Percentiles rank a stretch among this genome's conserved stretches.
phyloP scores from a whole-genome alignment of 371 early-diverging fungal species.

The Actinomortierella wolfii region DNA sequence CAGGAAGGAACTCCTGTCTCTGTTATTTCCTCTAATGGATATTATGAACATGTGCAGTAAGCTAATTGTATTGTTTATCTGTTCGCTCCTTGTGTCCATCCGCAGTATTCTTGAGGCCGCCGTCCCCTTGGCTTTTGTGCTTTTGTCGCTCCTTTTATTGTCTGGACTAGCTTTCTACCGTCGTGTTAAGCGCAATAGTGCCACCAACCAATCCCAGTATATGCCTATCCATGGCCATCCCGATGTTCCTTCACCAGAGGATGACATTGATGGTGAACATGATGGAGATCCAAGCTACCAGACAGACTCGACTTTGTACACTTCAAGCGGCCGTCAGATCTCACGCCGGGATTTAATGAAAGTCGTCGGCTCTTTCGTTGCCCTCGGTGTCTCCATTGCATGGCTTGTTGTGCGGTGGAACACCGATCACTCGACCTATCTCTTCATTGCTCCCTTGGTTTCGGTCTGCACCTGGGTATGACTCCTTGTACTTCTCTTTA shows the following conservation, averaged over 20 bases:
- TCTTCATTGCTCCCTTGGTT: conserved; percentile 31
- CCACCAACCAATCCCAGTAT: conserved; percentile 31
- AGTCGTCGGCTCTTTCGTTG: conserved; percentile 18
- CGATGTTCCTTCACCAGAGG: conserved; percentile 18
- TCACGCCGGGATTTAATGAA: conserved; percentile 37
- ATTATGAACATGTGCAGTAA: not conserved
- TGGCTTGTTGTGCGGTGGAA: conserved; percentile 29
- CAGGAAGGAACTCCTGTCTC: too few relatives aligned
- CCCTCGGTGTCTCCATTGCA: conserved; percentile 23
- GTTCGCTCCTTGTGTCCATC: not conserved
- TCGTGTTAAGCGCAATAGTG: conserved; percentile 18
- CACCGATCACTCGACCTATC: conserved; percentile 28
- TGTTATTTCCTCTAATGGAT: not conserved
- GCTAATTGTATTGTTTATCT: not conserved
- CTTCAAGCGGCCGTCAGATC: conserved; percentile 23
- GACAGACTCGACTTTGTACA: conserved; percentile 6
- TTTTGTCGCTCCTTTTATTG: conserved; percentile 17
- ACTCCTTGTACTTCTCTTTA: not conserved
- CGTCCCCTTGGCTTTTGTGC: conserved; percentile 21
- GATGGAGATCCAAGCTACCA: conserved; percentile 8
- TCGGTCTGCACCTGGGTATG: conserved; percentile 36
- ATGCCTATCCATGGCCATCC: conserved; percentile 29
- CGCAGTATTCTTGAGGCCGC: conserved; percentile 33
- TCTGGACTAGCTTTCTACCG: conserved; percentile 19
- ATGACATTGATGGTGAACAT: conserved; percentile 29